Base-by-base conservation (phyloP, 208 protist genomes). In the Paratrypanosoma confusum region DNA sequence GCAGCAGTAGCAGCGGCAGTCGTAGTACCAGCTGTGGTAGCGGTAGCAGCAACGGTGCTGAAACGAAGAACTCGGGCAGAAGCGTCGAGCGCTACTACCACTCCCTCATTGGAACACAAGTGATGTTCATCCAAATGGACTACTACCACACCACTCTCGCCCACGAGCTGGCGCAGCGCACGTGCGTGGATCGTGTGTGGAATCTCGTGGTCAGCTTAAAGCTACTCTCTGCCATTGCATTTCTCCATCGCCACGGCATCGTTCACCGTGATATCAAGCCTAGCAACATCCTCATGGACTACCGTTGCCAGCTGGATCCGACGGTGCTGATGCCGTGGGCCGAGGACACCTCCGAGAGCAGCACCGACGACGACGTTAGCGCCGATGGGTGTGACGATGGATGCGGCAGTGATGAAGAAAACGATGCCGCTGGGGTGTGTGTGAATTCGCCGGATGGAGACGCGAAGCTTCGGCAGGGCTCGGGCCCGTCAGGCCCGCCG, bases 191-290 rank as follows among this genome's bases (percentile, higher is more conserved):
- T 51, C 65, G 80, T 1, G 40, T 88, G 0, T 66, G 78, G 27
- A 93, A 93, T 44, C 50, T 89, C 33, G 41, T 87, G n/a, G 81
- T 93, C 32, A 24, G 57, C 6, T 29, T 85, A 11, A 70, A 93
- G 41, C 39, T 90, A 2, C 42, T 86, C 18, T 18, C 46, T 0
- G 84, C 66, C 0, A 47, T 93, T 36, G 67, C 46, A 1, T 85
- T 87, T 54, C 46, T 93, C 47, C 84, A 93, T 41, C 36, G 50
- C 2, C 46, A 42, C 35, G 65, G 70, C 21, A 55, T 81, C 32
- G 45, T 93, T 24, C 84, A 93, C 55, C 76, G 84, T 6, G 84
- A 93, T 47, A 17, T 93, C 22, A 93, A 93, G 61, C 79, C 84
- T 6, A 73, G 65, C 5, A 93, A 93, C 45, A 57, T 93, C 37